Evolutionary conservation across 2,329 filamentous ascomycete species (phyloP).

Genomic region (Aspergillus ustus): DNA sequence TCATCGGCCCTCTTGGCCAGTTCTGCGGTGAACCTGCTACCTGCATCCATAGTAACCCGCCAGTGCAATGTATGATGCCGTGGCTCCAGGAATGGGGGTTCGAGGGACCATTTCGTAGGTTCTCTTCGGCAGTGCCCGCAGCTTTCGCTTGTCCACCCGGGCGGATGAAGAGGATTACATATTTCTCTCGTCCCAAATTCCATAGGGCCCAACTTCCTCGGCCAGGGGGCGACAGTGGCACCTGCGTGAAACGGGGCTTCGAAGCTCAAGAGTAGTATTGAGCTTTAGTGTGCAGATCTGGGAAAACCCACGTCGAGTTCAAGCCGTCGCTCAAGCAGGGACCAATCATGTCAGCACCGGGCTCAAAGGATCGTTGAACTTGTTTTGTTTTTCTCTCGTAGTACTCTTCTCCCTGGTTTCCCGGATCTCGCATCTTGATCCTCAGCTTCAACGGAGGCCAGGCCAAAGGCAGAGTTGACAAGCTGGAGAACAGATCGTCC

Average conservation of each 20-base stretch:
- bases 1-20: slow-evolving; percentile 18
- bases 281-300: slow-evolving; percentile 13
- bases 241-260: slow-evolving; percentile 20
- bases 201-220: slow-evolving; percentile 10
- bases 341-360: slow-evolving; percentile 10
- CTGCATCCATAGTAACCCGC: slow-evolving; percentile 30
- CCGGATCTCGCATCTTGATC: background rate
- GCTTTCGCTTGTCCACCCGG: background rate
- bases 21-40: slow-evolving; percentile 24
- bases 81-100: slow-evolving; percentile 37
- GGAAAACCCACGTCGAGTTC: slow-evolving; percentile 15
- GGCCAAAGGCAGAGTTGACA: slow-evolving; percentile 5
- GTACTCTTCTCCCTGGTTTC: slow-evolving; percentile 4
- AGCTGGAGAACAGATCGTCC: slow-evolving; percentile 3
- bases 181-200: slow-evolving; percentile 14
- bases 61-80: slow-evolving; percentile 34
- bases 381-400: background rate
- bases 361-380: slow-evolving; percentile 13
- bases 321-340: background rate
- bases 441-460: background rate
- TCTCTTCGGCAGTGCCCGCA: slow-evolving; percentile 13
- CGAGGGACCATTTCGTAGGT: slow-evolving; percentile 16
- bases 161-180: slow-evolving; percentile 1
- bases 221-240: slow-evolving; percentile 13
- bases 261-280: slow-evolving; percentile 14